These are phyloP conservation scores for Oxyria digyna DNA, from an alignment of 148 eudicot species.

Conservation along the genomic window DNA sequence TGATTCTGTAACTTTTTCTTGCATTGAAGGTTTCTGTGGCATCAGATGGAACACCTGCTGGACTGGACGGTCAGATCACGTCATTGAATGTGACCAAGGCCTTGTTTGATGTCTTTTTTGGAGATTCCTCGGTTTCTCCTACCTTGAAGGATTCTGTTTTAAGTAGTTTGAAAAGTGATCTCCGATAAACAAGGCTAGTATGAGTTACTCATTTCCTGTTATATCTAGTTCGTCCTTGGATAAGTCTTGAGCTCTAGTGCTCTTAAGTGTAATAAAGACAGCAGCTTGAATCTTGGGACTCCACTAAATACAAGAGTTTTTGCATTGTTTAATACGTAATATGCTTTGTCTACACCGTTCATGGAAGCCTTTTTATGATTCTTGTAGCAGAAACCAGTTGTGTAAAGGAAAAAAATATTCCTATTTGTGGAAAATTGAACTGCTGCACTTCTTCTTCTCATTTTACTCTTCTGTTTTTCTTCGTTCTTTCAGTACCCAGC, in stretches of 20 bases:
- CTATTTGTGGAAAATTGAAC: not conserved
- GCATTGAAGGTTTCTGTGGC: slow-evolving; percentile 48
- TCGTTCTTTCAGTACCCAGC: not conserved
- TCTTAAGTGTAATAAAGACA: not conserved
- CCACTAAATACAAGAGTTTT: not conserved
- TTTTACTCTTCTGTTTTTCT: not conserved
- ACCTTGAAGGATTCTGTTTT: slow-evolving; percentile 66
- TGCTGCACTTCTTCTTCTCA: too few species aligned
- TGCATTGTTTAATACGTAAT: not conserved
- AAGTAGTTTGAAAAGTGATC: slow-evolving; percentile 30
- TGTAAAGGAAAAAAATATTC: not conserved
- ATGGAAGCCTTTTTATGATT: not conserved
- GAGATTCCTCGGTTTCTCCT: slow-evolving; percentile 73
- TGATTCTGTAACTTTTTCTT: not conserved
- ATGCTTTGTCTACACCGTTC: not conserved
- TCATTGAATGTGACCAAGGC: slow-evolving; percentile 63
- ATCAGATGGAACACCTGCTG: slow-evolving; percentile 38
- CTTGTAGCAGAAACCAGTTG: not conserved
- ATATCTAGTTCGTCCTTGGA: not conserved
- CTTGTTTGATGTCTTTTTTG: slow-evolving; percentile 74
- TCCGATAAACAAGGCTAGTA: not conserved
- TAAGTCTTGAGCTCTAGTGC: not conserved
- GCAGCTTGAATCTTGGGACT: not conserved
- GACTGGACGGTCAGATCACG: slow-evolving; percentile 56
- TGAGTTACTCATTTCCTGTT: not conserved